Evolutionary conservation across 1,284 basidiomycete genomes (phyloP).

Genomic region (Laetiporus sulphureus): DNA sequence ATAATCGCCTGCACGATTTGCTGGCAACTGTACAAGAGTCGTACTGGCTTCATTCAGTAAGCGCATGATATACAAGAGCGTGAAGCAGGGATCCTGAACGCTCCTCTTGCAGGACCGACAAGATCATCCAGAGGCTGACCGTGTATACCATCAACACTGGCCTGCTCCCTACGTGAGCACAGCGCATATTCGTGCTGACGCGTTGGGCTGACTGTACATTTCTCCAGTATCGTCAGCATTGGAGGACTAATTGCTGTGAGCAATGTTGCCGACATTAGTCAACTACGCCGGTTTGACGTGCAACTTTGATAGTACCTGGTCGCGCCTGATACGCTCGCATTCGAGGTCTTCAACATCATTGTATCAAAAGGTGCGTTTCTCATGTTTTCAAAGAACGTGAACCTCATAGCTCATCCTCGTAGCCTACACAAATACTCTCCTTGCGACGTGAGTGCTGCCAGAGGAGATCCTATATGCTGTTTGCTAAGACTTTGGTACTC

Average conservation of each 20-base stretch:
- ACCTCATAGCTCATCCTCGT: too few species aligned
- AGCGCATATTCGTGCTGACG: neutral
- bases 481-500: too few species aligned
- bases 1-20: neutral
- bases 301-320: neutral
- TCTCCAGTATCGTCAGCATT: neutral
- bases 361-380: slow-evolving; percentile 2
- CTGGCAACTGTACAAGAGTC: neutral
- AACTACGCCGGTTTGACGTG: neutral
- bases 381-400: too few species aligned
- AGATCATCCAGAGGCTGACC: neutral
- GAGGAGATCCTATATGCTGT: too few species aligned
- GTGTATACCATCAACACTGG: slow-evolving; percentile 2
- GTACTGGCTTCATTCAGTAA: slow-evolving; percentile 1
- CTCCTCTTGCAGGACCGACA: neutral
- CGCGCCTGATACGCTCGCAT: neutral
- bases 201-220: neutral
- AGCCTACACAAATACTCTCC: too few species aligned
- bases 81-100: neutral
- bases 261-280: neutral
- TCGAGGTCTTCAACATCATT: neutral
- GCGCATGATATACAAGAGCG: neutral
- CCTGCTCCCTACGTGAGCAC: neutral
- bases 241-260: neutral
- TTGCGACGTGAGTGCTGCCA: too few species aligned